Evolutionary conservation across 179 eudicot genomes (phyloP).

Genomic region (Actinidia arguta): DNA sequence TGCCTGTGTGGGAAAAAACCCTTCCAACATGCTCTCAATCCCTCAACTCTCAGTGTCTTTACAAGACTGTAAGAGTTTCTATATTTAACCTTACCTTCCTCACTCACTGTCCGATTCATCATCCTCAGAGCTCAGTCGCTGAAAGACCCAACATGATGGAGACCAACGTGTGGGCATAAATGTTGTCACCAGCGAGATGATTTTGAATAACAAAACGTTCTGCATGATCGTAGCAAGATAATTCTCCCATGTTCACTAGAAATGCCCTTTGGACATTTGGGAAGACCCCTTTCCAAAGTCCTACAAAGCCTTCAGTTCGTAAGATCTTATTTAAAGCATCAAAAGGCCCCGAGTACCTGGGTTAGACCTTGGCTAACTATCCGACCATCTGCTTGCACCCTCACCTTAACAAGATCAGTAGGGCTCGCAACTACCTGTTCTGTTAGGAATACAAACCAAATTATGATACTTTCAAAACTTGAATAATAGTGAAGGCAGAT

Average conservation of each 20-base stretch:
- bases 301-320: conserved; percentile 56
- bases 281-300: conserved; percentile 89
- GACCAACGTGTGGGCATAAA: conserved; percentile 81
- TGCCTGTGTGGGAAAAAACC: conserved; percentile 97
- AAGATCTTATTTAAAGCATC: conserved; percentile 74
- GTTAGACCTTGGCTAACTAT: conserved; percentile 65
- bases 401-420: conserved; percentile 87
- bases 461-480: conserved; percentile 22
- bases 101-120: conserved; percentile 69
- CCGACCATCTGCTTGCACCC: conserved; percentile 91
- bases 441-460: conserved; percentile 35
- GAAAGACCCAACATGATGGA: conserved; percentile 78
- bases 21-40: conserved; percentile 78
- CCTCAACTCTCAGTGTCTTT: conserved; percentile 73
- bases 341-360: conserved; percentile 66
- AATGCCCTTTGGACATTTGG: conserved; percentile 91
- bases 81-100: conserved; percentile 51
- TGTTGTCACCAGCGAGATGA: conserved; percentile 68
- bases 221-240: conserved; percentile 92
- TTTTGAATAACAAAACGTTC: conserved; percentile 58
- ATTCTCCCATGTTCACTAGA: conserved; percentile 92
- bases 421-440: conserved; percentile 87
- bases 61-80: conserved; percentile 74
- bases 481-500: not conserved
- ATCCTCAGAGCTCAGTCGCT: conserved; percentile 84